Conservation (phyloP, 345 rosid genomes). For the Rhizophora apiculata region DNA sequence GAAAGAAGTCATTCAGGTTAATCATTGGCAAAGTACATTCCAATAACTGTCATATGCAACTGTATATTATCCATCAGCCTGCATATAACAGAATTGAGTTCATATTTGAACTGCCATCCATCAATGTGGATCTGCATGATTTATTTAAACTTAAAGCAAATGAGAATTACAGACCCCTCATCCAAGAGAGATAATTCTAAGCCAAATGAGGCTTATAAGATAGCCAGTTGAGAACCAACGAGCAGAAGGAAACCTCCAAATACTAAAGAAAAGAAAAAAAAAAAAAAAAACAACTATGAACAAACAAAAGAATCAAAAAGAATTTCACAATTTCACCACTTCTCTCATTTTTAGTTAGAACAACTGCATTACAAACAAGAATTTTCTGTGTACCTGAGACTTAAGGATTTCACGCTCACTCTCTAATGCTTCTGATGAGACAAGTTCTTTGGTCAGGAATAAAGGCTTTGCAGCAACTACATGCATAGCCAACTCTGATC, state of each 20-base stretch:
- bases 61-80: not conserved
- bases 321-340: not conserved
- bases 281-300: no score
- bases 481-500: slow-evolving; percentile 97
- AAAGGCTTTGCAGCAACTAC: slow-evolving; percentile 90
- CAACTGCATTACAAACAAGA: not conserved
- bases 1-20: not conserved
- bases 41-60: not conserved
- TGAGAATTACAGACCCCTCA: not conserved
- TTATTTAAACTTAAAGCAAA: not conserved
- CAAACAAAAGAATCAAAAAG: not conserved
- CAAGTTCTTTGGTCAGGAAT: slow-evolving; percentile 67
- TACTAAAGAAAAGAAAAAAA: not conserved
- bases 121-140: not conserved
- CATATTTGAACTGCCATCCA: not conserved
- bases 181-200: not conserved
- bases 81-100: not conserved
- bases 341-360: no score
- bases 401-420: slow-evolving; percentile 85
- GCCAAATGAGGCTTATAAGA: not conserved
- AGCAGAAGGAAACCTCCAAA: not conserved
- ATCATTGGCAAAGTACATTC: not conserved
- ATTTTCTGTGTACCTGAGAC: slow-evolving; percentile 58
- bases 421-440: slow-evolving; percentile 64
- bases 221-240: not conserved